These are phyloP conservation scores for Punctularia strigosozonata DNA, from an alignment of 768 basidiomycete genomes.

Conservation along the genomic window DNA sequence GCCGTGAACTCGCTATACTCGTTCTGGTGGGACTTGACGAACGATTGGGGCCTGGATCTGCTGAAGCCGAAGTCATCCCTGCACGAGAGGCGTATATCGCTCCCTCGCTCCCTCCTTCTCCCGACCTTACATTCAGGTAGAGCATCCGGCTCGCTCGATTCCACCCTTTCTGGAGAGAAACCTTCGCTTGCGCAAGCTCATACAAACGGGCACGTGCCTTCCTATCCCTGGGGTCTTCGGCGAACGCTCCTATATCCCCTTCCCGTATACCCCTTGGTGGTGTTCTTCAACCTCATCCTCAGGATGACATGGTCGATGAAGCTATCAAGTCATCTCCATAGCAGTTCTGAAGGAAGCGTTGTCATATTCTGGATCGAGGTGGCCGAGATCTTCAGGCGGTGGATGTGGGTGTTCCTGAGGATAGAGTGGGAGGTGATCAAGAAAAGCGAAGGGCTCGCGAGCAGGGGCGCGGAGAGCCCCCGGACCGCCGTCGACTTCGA, in stretches of 20 bases:
- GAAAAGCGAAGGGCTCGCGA: conserved; percentile 21
- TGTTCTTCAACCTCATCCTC: conserved; percentile 76
- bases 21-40: conserved; percentile 98
- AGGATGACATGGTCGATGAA: conserved; percentile 93
- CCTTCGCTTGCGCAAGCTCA: conserved; percentile 10
- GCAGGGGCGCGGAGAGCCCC: conserved; percentile 7
- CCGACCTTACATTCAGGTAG: conserved; percentile 25
- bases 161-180: neutral
- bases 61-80: conserved; percentile 37
- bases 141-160: neutral
- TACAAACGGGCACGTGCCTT: no score
- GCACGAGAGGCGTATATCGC: conserved; percentile 14
- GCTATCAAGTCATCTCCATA: conserved; percentile 76
- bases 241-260: conserved; percentile 67
- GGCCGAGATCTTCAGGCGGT: conserved; percentile 79
- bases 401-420: conserved; percentile 97
- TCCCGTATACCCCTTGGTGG: conserved; percentile 70
- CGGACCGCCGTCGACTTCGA: conserved; percentile 5
- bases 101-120: conserved; percentile 33
- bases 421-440: conserved; percentile 94
- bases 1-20: conserved; percentile 86
- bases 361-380: conserved; percentile 87
- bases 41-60: conserved; percentile 91
- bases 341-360: conserved; percentile 63
- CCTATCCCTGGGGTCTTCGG: conserved; percentile 71